Conservation (phyloP, 768 basidiomycete genomes). For the Tremella fuciformis region DNA sequence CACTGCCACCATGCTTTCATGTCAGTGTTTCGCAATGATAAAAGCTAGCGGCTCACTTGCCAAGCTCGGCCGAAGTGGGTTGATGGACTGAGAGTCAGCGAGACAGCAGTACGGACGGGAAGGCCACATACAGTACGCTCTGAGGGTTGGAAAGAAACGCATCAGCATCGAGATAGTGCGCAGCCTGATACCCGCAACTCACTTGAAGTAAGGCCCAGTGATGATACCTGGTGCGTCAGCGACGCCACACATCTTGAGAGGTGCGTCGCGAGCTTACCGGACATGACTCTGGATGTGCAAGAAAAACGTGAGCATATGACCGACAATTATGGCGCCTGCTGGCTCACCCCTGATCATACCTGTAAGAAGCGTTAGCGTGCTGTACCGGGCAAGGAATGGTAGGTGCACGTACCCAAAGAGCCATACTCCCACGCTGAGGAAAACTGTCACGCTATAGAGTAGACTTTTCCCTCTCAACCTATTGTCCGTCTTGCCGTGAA, state of each 20-base stretch:
- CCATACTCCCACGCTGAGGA: conserved; percentile 51
- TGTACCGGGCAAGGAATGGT: background rate
- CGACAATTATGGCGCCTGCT: too few relatives aligned
- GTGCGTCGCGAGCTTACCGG: conserved; percentile 29
- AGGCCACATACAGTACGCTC: conserved; percentile 59
- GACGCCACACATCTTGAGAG: background rate
- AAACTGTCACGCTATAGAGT: conserved; percentile 49
- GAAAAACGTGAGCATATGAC: conserved; percentile 4
- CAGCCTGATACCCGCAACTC: conserved; percentile 39
- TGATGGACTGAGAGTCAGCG: conserved; percentile 58
- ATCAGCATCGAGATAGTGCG: background rate
- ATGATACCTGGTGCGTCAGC: conserved; percentile 65
- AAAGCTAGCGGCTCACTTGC: conserved; percentile 56
- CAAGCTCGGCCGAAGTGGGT: conserved; percentile 69
- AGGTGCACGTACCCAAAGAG: conserved; percentile 45
- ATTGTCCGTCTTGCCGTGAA: conserved; percentile 38
- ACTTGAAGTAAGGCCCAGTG: conserved; percentile 55
- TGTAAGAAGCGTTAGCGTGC: conserved; percentile 10
- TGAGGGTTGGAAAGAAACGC: conserved; percentile 62
- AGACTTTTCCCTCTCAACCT: conserved; percentile 43
- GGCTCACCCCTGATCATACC: conserved; percentile 49
- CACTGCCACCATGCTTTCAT: conserved; percentile 74
- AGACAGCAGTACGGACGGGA: background rate
- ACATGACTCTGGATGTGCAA: conserved; percentile 39
- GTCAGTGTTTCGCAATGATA: background rate